Evolutionary conservation across 164 flowering plant species (phyloP), one percentile per base, ranked within the genome.

Genomic region (Vitis rupestris): DNA sequence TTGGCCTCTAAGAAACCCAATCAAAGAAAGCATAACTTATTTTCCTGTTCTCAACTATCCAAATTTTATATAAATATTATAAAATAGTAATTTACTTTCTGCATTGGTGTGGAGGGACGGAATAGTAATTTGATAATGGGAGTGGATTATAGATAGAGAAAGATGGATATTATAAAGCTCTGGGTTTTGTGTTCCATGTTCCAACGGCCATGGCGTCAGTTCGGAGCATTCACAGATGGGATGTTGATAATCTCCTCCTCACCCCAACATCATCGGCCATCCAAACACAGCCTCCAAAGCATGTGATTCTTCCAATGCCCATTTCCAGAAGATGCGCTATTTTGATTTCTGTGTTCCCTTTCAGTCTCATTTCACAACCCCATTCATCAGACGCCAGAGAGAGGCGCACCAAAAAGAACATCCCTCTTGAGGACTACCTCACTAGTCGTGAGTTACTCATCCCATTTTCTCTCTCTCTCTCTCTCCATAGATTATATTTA

Each of bases 361-460:
- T 85, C 10, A 64, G 60, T 74, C 73, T 86, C 78, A 65, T 78
- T 64, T 79, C 80, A n/a, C 66, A 68, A 10, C 86, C 87, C 10
- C 82, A 71, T 11, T 71, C 83, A 64, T 80, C 85, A 51, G 77
- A 76, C 13, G 97, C 97, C 57, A 82, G 97, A 75, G 97, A 85
- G 74, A 83, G 96, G 73, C 89, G 97, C 74, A 82, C 59, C 83
- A 86, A 72, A 74, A 87, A 82, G 76, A 58, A 8, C 64, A 87
- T 94, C 72, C 96, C 97, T 59, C 80, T 80, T 62, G 97, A 92
- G 74, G 97, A 92, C 8, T 94, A 90, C 75, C 79, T 60, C 58
- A 87, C 89, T 55, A 76, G 73, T 75, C 70, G 97, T 94, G 8
- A 73, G 89, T 84, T 37, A 8, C 68, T 16, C 63, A 13, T 9